Evolutionary conservation across 2,329 filamentous ascomycete genomes (phyloP).

Genomic region (Cryphonectria nitschkei): DNA sequence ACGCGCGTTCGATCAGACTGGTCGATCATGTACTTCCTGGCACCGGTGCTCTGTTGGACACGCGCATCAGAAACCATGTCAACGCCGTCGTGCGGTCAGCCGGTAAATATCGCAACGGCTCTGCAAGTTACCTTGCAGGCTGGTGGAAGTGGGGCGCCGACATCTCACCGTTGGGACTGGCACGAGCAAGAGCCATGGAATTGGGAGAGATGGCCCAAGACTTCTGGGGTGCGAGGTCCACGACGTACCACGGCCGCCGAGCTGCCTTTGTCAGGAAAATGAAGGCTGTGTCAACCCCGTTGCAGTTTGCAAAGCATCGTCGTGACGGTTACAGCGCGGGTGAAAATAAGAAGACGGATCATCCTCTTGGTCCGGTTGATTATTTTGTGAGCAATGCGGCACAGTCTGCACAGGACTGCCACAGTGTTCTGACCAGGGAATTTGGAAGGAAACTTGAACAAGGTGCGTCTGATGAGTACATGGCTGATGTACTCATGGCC

Average conservation of each 20-base stretch:
- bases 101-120: background rate
- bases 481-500: slow-evolving; percentile 10
- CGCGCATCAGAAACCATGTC: slow-evolving; percentile 42
- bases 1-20: slow-evolving; percentile 43
- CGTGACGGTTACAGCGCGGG: slow-evolving; percentile 26
- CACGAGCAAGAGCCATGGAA: slow-evolving; percentile 41
- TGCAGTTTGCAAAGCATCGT: slow-evolving; percentile 45
- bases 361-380: slow-evolving; percentile 40
- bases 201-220: slow-evolving; percentile 47
- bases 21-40: slow-evolving; percentile 45
- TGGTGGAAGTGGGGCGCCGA: slow-evolving; percentile 43
- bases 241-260: slow-evolving; percentile 44
- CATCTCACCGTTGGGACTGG: slow-evolving; percentile 38
- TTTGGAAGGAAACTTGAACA: background rate
- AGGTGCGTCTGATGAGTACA: background rate
- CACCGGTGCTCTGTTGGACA: slow-evolving; percentile 39
- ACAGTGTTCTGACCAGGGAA: background rate
- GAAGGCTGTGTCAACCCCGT: slow-evolving; percentile 41
- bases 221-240: slow-evolving; percentile 44
- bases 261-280: slow-evolving; percentile 46
- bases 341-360: slow-evolving; percentile 41
- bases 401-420: slow-evolving; percentile 6
- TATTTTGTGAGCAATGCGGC: slow-evolving; percentile 29
- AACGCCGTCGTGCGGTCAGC: slow-evolving; percentile 34
- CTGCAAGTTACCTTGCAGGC: slow-evolving; percentile 25